A percentile compares a stretch with the other conserved stretches of the same genome.
Conservation (phyloP, 192 early-diverging fungal species). For the Rhizophagus prolifer region DNA sequence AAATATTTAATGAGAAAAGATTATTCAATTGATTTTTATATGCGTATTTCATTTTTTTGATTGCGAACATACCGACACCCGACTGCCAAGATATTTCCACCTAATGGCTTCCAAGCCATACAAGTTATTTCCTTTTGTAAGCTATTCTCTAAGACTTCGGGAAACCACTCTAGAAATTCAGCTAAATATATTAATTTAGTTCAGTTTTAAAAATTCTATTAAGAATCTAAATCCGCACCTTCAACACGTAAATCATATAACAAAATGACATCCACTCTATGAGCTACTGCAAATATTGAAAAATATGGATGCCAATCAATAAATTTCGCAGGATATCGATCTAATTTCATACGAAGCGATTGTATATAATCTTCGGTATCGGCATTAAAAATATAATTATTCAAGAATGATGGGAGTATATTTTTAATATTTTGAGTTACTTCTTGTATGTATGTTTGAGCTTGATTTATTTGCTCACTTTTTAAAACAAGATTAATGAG, state of each 20-base stretch:
- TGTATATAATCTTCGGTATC: neutral
- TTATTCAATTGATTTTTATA: neutral
- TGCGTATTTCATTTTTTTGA: neutral
- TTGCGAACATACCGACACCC: constrained; percentile 18
- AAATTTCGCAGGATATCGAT: neutral
- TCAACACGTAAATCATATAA: constrained; percentile 30
- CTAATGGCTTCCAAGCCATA: constrained; percentile 31
- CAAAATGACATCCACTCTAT: constrained; percentile 24
- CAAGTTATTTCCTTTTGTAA: constrained; percentile 31
- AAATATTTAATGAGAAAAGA: neutral
- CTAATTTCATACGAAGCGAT: neutral
- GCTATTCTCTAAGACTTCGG: constrained; percentile 23
- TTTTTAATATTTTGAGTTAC: neutral
- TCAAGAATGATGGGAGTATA: neutral
- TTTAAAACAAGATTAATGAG: neutral
- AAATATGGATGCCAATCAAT: constrained; percentile 27
- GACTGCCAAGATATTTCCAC: constrained; percentile 30
- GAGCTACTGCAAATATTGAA: constrained; percentile 26
- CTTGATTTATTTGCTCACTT: neutral
- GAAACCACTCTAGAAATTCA: constrained; percentile 22
- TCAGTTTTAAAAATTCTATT: neutral
- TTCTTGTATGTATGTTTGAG: neutral
- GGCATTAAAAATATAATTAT: neutral
- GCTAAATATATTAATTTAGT: neutral
- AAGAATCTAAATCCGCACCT: neutral